Evolutionary conservation across 805 yeast genomes (phyloP).

Genomic region (Hemisphaericaspora nanyangensis): DNA sequence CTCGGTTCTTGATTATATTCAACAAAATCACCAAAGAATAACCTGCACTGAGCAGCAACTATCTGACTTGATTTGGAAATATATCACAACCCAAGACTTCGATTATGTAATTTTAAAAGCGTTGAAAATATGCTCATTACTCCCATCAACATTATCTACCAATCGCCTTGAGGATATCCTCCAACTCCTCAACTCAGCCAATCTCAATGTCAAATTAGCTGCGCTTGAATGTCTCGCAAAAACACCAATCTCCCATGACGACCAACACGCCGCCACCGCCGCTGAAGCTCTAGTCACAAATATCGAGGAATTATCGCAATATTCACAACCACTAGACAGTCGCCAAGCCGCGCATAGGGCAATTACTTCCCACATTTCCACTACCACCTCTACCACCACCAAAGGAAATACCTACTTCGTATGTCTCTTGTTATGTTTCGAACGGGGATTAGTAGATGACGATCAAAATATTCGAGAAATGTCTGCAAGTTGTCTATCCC

Average conservation of each 20-base stretch:
- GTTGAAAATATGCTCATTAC: background rate
- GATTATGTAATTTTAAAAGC: conserved; percentile 1
- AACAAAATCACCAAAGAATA: too few species aligned
- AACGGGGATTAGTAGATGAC: conserved; percentile 51
- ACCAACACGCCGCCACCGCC: background rate
- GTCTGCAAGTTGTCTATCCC: conserved; percentile 42
- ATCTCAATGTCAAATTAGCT: background rate
- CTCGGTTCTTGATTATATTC: conserved; percentile 2
- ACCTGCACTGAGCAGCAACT: background rate
- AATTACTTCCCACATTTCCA: background rate
- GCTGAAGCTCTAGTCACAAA: background rate
- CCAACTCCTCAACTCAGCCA: background rate
- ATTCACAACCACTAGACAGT: background rate
- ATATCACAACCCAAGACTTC: background rate
- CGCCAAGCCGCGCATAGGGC: background rate
- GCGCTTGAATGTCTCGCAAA: conserved; percentile 1
- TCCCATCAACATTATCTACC: background rate
- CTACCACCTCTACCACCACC: background rate
- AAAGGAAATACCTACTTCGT: conserved; percentile 1
- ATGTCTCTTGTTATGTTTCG: conserved; percentile 4
- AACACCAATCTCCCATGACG: background rate
- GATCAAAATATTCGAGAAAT: conserved; percentile 53
- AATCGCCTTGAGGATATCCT: background rate
- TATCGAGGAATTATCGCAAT: background rate
- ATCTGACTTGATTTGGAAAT: background rate